Evolutionary conservation across 2,329 filamentous ascomycete species (phyloP), one percentile per base, ranked within the genome.

Genomic region (Colletotrichum godetiae): DNA sequence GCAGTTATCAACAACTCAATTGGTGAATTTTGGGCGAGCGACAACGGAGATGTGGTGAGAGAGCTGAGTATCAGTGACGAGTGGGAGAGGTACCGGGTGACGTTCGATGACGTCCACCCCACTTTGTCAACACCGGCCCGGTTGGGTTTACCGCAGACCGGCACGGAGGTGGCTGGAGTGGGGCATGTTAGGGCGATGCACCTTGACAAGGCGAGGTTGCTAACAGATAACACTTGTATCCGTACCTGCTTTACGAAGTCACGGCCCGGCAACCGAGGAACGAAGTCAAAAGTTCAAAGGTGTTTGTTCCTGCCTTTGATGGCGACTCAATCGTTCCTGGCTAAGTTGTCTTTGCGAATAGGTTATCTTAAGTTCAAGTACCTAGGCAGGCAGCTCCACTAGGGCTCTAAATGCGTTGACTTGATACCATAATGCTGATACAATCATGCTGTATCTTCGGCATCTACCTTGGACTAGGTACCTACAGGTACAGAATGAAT

Each of bases 71-170:
- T 52, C 52, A 12, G 22, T 42, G 37, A 6, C 19, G 37, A 22
- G 27, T 42, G 59, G 55, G 24, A 42, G 31, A 46, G 58, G 59
- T 66, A 42, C 60, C 67, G 15, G 49, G 67, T 73, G 70, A 73
- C 70, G 70, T 56, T 61, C 56, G 67, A 73, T 73, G 70, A 73
- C 70, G 70, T 70, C 35, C 70, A 33, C 68, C 59, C 70, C 67
- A 70, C 67, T 49, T 52, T 42, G 5, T 22, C 46, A 56, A 73
- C 70, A 73, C 70, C 70, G 70, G 70, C 70, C 70, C 70, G 70
- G 70, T 70, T 73, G 67, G 29, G 24, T 2, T 27, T n/a, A 68
- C 37, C 65, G 22, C 19, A 58, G 55, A 65, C 59, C 70, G 65
- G 65, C 59, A 72, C 27, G 33, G 53, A 33, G 35, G 35, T 52